These are phyloP conservation scores for Kwoniella dejecticola DNA, from an alignment of 768 basidiomycete genomes.

Conservation along the genomic window DNA sequence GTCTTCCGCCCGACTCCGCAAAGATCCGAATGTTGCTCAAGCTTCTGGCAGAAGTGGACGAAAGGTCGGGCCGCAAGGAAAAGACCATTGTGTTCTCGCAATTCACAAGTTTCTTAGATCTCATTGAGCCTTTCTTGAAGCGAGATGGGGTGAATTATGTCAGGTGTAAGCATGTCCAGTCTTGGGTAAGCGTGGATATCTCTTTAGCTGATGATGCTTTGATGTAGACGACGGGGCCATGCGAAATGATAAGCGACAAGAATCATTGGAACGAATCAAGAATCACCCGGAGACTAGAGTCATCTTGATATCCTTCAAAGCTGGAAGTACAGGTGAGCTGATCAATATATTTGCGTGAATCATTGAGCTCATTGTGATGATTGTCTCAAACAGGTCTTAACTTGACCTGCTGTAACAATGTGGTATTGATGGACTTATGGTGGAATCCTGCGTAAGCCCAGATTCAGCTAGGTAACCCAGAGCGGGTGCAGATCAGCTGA, in stretches of 20 bases:
- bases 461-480: too few species aligned
- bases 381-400: slow-evolving; percentile 90
- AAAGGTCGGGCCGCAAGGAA: slow-evolving; percentile 63
- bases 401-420: slow-evolving; percentile 88
- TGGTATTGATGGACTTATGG: slow-evolving; percentile 90
- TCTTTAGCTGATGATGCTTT: neutral
- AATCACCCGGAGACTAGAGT: slow-evolving; percentile 64
- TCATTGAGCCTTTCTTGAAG: slow-evolving; percentile 81
- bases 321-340: slow-evolving; percentile 77
- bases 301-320: slow-evolving; percentile 95
- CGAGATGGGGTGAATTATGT: slow-evolving; percentile 70
- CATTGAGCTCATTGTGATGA: too few species aligned
- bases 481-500: too few species aligned
- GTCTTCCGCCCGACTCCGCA: slow-evolving; percentile 71
- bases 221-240: slow-evolving; percentile 83
- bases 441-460: slow-evolving; percentile 61
- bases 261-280: slow-evolving; percentile 72
- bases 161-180: slow-evolving; percentile 78
- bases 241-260: slow-evolving; percentile 73
- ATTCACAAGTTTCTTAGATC: slow-evolving; percentile 74
- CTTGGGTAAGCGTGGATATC: neutral
- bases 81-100: slow-evolving; percentile 98
- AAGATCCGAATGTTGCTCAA: slow-evolving; percentile 84
- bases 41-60: slow-evolving; percentile 68
- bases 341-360: slow-evolving; percentile 17